Evolutionary conservation across 495 filamentous ascomycete species (phyloP), one percentile per base, ranked within the genome.

Genomic region (Tetracladium marchalianum): DNA sequence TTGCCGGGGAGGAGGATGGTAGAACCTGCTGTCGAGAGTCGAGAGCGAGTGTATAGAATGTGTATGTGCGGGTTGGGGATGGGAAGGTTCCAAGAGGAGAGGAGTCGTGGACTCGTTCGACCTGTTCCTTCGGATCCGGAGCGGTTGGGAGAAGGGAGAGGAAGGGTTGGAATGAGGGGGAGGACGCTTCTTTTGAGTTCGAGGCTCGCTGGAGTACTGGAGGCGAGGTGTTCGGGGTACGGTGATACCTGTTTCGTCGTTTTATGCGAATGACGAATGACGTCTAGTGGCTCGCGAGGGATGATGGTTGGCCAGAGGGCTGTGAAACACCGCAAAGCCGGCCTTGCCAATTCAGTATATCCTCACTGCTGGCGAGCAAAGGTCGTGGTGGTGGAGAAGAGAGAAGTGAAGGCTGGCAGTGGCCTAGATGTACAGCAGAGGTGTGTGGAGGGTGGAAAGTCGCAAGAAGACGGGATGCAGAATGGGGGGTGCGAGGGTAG

Each of bases 401-500:
- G 38, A 17, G 36, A 13, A 13, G 18, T 39, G 16, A 47, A 50
- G 43, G 36, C 38, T 52, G 43, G 37, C 38, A 11, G 13, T 24
- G 46, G 34, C 43, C 44, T 52, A 39, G 43, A 43, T 35, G 35
- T 47, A 22, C 41, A 18, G 33, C 22, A 31, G 44, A 27, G 33
- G 27, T 46, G 31, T 19, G 13, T 49, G 33, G n/a, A 33, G 32
- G 56, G 65, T 46, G 62, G 37, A 35, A 27, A 18, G 39, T 16
- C 15, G 41, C n/a, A 27, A 24, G 44, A 24, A 27, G 18, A 41
- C 57, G 16, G 59, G 59, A 8, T 51, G 63, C 34, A 50, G 57
- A 7, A 49, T 62, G 19, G 45, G 60, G 2, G 55, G 63, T 11
- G 60, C 59, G 18, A 54, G 49, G 33, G 42, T 56, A 32, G 51